Evolutionary conservation across 73 alveolate genomes (phyloP).

Genomic region (Tetrahymena malaccensis): DNA sequence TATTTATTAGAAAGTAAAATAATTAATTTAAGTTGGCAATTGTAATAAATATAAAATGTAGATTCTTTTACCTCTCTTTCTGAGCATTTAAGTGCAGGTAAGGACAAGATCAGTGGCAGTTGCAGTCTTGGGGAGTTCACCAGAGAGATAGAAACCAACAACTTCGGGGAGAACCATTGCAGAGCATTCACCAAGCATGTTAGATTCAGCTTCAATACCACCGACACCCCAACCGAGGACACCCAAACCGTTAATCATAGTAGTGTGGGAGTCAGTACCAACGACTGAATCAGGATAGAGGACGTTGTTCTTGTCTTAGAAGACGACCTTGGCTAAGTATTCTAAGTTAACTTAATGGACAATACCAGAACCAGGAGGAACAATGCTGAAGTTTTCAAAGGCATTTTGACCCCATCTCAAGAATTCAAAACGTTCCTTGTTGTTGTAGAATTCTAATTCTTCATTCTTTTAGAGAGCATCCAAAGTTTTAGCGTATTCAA

Average conservation of each 20-base stretch:
- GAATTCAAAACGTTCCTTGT: slow-evolving; percentile 79
- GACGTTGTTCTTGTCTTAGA: slow-evolving; percentile 42
- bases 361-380: slow-evolving; percentile 91
- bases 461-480: slow-evolving; percentile 52
- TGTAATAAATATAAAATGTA: background rate
- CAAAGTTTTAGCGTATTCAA: slow-evolving; percentile 15
- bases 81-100: slow-evolving; percentile 72
- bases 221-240: slow-evolving; percentile 93
- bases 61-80: slow-evolving; percentile 43
- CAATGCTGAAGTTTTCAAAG: slow-evolving; percentile 67
- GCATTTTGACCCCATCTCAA: slow-evolving; percentile 89
- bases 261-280: slow-evolving; percentile 90
- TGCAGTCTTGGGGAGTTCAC: slow-evolving; percentile 60
- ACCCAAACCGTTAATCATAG: slow-evolving; percentile 89
- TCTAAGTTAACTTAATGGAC: slow-evolving; percentile 88
- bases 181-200: slow-evolving; percentile 80
- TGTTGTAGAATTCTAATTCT: slow-evolving; percentile 68
- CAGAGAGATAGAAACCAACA: slow-evolving; percentile 84
- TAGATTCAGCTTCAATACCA: slow-evolving; percentile 93
- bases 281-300: slow-evolving; percentile 85
- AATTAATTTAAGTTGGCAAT: background rate
- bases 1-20: background rate
- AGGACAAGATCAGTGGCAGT: slow-evolving; percentile 86
- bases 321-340: slow-evolving; percentile 81
- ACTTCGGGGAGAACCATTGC: slow-evolving; percentile 87